Evolutionary conservation across 345 rosid species (phyloP), one percentile per base, ranked within the genome.

Genomic region (Excoecaria cochinchinensis): DNA sequence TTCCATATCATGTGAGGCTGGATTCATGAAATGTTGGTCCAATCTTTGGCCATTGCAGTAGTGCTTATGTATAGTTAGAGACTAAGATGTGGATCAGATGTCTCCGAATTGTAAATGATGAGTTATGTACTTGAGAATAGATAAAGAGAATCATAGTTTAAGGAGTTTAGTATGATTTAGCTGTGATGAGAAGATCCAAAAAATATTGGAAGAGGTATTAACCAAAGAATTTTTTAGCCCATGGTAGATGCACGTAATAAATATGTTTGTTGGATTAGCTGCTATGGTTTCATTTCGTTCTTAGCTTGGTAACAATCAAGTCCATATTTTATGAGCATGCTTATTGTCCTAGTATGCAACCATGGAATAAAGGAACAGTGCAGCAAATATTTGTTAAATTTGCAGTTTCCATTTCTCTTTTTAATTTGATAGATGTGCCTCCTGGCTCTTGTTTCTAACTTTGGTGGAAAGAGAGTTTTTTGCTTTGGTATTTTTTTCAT

Each of bases 1-100:
- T 61, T 51, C 52, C 42, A 65, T 74, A 38, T 38, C 70, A 52
- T 65, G 46, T 10, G 8, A 64, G 57, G 58, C 58, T 69, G 22
- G 31, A 21, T 44, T 66, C 69, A n/a, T 66, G 53, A 38, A 67
- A 44, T 67, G 69, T n/a, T 62, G 69, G 60, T 69, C 24, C 56
- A 48, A 10, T 25, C 16, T 51, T 50, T 53, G 19, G 22, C 48
- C 48, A n/a, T 48, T 14, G n/a, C 4, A 48, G 5, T 42, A 58
- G 61, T 44, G 55, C 55, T 12, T 58, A 31, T 62, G 40, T 42
- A 58, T 44, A 42, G 42, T 70, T 42, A 58, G n/a, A 44, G 48
- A 44, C 47, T 52, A 15, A 71, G 39, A 31, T 25, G 13, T 46
- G 48, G 15, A 17, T 59, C 38, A 63, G 36, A 52, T 39, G 48